Base-by-base conservation (phyloP, 2,329 filamentous ascomycete species). In the Trichoderma endophyticum region DNA sequence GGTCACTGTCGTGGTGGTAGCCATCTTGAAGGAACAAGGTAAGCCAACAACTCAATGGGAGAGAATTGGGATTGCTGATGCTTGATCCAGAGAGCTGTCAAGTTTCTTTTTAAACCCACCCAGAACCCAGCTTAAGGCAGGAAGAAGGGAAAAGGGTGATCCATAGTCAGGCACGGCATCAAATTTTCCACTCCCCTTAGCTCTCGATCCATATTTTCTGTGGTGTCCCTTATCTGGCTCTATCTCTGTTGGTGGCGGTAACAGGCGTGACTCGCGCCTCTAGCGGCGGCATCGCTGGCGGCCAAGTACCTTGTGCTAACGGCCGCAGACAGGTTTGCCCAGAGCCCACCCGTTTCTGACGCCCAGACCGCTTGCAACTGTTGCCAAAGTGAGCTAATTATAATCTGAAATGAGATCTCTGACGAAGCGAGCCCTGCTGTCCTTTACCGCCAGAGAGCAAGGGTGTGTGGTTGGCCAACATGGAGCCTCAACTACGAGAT, bases 141-240 rank as follows among this genome's bases (percentile, higher is more conserved):
- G 61, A 62, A 62, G 39, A 62, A 61, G 39, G 34, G 36, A 62
- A 32, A 24, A 70, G 30, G 67, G 67, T 61, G 67, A 48, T 70
- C 67, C 67, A 70, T 70, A 70, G 67, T 70, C 67, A 51, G 67
- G 56, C 67, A 70, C 56, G 56, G 67, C 43, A 62, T 70, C 67
- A 70, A 70, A 70, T 70, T 70, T 70, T 70, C 67, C 67, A 62
- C 57, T 70, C 56, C 39, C 56, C 57, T 59, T 70, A 26, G 57
- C 67, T 21, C 18, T 36, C 32, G 67, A 54, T 70, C 67, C 67
- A 70, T 54, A 54, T 61, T 70, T 70, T 61, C 56, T 70, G 67
- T 62, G 57, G 39, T 70, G 57, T 70, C 66, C 63, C 64, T 70
- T 70, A 70, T 70, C 67, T 28, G 32, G 21, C 48, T 28, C 30